Percentiles rank a stretch among this genome's conserved stretches.
phyloP scores from a whole-genome alignment of 1,139 yeast species.

The Debaryomyces fabryi region DNA sequence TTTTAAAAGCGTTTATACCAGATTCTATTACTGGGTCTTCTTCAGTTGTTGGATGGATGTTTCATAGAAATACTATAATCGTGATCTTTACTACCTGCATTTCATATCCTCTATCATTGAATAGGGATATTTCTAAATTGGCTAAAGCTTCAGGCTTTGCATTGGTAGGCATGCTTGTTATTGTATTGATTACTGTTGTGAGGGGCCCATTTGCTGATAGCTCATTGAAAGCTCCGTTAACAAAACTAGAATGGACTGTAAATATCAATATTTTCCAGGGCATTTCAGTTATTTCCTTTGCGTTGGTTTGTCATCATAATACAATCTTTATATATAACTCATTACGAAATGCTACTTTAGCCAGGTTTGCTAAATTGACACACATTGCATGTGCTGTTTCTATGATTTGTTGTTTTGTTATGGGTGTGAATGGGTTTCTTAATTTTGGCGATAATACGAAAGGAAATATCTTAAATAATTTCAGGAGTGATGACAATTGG shows the following conservation, averaged over 20 bases:
- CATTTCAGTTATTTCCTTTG: constrained; percentile 86
- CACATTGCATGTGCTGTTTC: constrained; percentile 85
- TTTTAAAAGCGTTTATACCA: constrained; percentile 69
- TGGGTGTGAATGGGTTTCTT: constrained; percentile 80
- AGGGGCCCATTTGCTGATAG: constrained; percentile 68
- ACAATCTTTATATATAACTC: constrained; percentile 89
- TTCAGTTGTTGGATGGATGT: constrained; percentile 50
- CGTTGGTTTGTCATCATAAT: constrained; percentile 94
- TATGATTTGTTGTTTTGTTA: constrained; percentile 72
- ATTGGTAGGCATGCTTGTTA: constrained; percentile 76
- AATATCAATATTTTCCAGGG: constrained; percentile 81
- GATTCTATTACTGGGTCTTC: constrained; percentile 38
- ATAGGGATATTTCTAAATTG: constrained; percentile 78
- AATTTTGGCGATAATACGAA: constrained; percentile 78
- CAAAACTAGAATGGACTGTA: constrained; percentile 53
- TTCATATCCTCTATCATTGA: constrained; percentile 81
- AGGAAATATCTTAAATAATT: constrained; percentile 87
- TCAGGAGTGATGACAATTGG: constrained; percentile 69
- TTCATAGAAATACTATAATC: constrained; percentile 70
- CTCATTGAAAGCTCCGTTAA: constrained; percentile 49
- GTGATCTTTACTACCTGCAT: constrained; percentile 68
- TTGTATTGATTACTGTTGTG: constrained; percentile 70
- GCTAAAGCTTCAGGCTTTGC: constrained; percentile 92
- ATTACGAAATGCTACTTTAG: constrained; percentile 71
- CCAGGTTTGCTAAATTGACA: constrained; percentile 73